Evolutionary conservation across 495 filamentous ascomycete genomes (phyloP).

Genomic region (Tirmania nivea): DNA sequence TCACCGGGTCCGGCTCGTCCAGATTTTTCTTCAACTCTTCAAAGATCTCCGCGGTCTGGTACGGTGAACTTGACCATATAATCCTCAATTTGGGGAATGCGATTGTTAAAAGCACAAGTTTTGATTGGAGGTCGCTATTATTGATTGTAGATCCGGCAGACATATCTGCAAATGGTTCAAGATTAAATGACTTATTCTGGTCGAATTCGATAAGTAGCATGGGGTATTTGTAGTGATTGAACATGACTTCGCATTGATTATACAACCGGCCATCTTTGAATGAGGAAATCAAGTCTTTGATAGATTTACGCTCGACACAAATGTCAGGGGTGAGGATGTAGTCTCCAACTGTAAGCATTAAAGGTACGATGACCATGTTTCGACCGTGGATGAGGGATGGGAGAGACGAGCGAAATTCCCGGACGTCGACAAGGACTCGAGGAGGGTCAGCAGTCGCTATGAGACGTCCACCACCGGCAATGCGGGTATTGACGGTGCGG

Average conservation of each 20-base stretch:
- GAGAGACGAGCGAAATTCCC: conserved; percentile 82
- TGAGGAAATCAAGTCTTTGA: conserved; percentile 74
- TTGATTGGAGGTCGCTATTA: conserved; percentile 53
- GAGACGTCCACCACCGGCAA: conserved; percentile 77
- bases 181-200: conserved; percentile 87
- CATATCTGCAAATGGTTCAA: conserved; percentile 36
- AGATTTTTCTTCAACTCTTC: conserved; percentile 73
- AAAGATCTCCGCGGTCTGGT: conserved; percentile 95
- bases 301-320: conserved; percentile 82
- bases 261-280: conserved; percentile 81
- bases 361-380: conserved; percentile 66
- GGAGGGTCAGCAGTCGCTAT: conserved; percentile 82
- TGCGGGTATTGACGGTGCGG: conserved; percentile 86
- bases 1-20: conserved; percentile 74
- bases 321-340: conserved; percentile 81
- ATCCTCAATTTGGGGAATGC: conserved; percentile 77
- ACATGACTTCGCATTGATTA: conserved; percentile 84
- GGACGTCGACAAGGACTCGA: conserved; percentile 79
- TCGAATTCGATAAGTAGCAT: conserved; percentile 96
- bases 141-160: conserved; percentile 6
- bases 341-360: conserved; percentile 90
- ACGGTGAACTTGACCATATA: conserved; percentile 83
- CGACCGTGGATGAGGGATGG: conserved; percentile 80
- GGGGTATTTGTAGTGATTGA: conserved; percentile 70
- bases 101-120: conserved; percentile 78